phyloP scores from a whole-genome alignment of 2,329 filamentous ascomycete species.

The Monosporascus sp. region DNA sequence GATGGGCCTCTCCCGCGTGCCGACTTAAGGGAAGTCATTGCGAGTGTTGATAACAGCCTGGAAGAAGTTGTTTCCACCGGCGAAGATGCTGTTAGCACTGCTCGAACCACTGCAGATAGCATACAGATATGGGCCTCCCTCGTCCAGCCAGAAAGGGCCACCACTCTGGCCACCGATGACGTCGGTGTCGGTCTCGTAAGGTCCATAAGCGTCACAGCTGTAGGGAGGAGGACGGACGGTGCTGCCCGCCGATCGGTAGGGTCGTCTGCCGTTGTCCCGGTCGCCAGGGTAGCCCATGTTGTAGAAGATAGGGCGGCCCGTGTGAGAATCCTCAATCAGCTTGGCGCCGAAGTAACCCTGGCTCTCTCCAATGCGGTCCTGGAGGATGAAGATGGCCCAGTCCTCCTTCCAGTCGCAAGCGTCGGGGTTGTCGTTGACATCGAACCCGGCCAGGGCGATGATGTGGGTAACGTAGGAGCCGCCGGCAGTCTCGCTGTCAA shows the following conservation, averaged over 20 bases:
- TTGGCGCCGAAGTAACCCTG: constrained; percentile 17
- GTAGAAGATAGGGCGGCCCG: not conserved
- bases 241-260: constrained; percentile 1
- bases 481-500: constrained; percentile 10
- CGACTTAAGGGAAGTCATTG: not conserved
- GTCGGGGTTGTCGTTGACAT: not conserved
- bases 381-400: constrained; percentile 19
- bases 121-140: not conserved
- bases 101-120: not conserved
- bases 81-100: not conserved
- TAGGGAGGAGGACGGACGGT: not conserved
- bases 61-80: not conserved
- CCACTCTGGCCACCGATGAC: not conserved
- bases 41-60: not conserved
- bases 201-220: constrained; percentile 1
- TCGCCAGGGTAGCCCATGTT: constrained; percentile 5
- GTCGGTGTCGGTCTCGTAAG: constrained; percentile 2
- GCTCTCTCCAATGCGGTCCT: constrained; percentile 12
- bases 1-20: too few relatives aligned
- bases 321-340: not conserved
- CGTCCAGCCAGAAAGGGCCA: constrained; percentile 1
- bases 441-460: not conserved
- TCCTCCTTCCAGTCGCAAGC: constrained; percentile 15
- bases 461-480: not conserved
- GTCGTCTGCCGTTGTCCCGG: not conserved